Evolutionary conservation across 139 green algal species (phyloP), one percentile per base, ranked within the genome.

Genomic region (Volvox africanus): DNA sequence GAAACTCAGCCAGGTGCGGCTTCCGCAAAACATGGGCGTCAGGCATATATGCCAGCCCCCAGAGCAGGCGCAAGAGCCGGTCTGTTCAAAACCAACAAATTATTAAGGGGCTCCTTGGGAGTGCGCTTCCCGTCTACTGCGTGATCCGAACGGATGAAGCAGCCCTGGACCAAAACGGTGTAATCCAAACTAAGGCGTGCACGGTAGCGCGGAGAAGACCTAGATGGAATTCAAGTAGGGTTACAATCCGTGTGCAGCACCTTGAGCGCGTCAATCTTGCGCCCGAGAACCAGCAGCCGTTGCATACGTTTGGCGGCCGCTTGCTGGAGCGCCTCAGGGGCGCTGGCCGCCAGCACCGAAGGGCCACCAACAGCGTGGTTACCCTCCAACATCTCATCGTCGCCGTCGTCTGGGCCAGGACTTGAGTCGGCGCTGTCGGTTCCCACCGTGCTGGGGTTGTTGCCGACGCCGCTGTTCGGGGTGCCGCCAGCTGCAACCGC

Each of bases 281-380:
- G 75, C 0, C 95, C 95, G 22, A 68, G 61, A 85, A 97, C 71
- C 79, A 97, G 90, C 92, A 97, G 92, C n/a, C 87, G 87, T 92
- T 97, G 94, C 91, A 96, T 90, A 24, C 73, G 86, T 75, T 90
- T 77, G 24, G 86, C 86, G 33, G 86, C 86, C 69, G 86, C 86
- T 69, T 83, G 71, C 86, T 90, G 86, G 44, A 76, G 3, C 44
- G 67, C 73, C 37, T 90, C 86, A 12, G 73, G n/a, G 11, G 44
- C 5, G 24, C 11, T 13, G 12, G 30, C 71, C 20, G 86, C 86
- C 69, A 90, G 73, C 50, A 90, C 86, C 30, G 86, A 69, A 32
- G 73, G 37, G 11, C 84, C 84, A 71, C 69, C 84, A 24, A 80
- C 35, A 3, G 83, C 65, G 30, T 50, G 20, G 55, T 11, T 16